Evolutionary conservation across 805 yeast genomes (phyloP), one percentile per base, ranked within the genome.

Genomic region (Metschnikowia gelsemii): DNA sequence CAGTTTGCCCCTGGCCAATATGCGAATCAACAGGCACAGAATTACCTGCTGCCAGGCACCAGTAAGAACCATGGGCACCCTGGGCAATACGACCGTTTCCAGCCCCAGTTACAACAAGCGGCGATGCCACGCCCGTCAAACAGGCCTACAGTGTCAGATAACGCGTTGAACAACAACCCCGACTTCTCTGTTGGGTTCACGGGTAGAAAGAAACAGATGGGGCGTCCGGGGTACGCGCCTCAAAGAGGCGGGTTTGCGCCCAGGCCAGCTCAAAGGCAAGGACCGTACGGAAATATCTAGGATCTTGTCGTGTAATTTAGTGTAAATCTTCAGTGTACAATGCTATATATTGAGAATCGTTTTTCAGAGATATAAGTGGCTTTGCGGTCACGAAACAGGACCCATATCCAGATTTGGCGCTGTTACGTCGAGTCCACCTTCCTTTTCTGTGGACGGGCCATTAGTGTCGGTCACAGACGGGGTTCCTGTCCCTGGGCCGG

Each of bases 131-230:
- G 50, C 51, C 43, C 62, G 50, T 35, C 50, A 48, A 23, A 32
- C 60, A 47, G 41, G 7, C 62, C 65, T 3, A 63, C 72, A 4
- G 58, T 65, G 12, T 62, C 73, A 1, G 73, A 70, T 40, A 62
- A 54, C 43, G 69, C 61, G 3, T 60, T 70, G 48, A 62, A 57
- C 34, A 58, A 52, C 36, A 69, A 70, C 45, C 75, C 75, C 0
- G 74, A 70, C 50, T 66, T 68, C 42, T 53, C 66, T 8, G 36
- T 64, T 35, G 69, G 66, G 5, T 38, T 31, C 22, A 36, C 29
- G 33, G 37, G 50, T 8, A 55, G 53, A 26, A 46, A 64, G 17
- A 56, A 49, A 43, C 47, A 49, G 11, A 22, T 12, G 11, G 45
- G 38, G n/a, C 33, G 38, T 13, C 35, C 37, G 2, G 45, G 37